Conservation (phyloP, 2,329 filamentous ascomycete genomes). For the Stemphylium beticola region DNA sequence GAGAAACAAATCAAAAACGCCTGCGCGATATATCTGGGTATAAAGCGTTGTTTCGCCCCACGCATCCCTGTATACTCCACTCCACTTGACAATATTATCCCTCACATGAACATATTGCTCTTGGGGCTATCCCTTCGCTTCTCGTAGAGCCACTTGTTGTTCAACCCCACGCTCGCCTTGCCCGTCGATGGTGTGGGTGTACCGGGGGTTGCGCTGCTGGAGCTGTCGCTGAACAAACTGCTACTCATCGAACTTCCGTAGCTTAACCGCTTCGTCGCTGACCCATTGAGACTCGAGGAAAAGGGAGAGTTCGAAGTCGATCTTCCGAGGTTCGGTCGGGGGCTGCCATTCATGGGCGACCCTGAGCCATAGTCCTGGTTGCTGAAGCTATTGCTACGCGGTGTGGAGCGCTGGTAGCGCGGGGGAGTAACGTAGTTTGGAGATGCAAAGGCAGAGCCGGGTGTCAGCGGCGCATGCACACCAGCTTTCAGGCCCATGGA, state of each 20-base stretch:
- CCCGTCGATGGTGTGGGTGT: constrained; percentile 68
- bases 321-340: constrained; percentile 40
- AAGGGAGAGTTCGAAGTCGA: constrained; percentile 53
- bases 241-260: constrained; percentile 59
- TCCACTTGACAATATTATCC: not conserved
- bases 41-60: constrained; percentile 29
- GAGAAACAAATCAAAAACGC: constrained; percentile 18
- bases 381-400: constrained; percentile 64
- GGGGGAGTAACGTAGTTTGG: constrained; percentile 81
- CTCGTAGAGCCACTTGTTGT: constrained; percentile 95
- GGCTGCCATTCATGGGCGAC: constrained; percentile 66
- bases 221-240: constrained; percentile 41
- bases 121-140: constrained; percentile 66
- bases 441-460: constrained; percentile 59
- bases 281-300: constrained; percentile 59
- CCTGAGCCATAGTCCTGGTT: constrained; percentile 53
- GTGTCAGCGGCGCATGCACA: constrained; percentile 62
- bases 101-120: constrained; percentile 39
- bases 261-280: constrained; percentile 64
- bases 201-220: constrained; percentile 58
- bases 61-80: constrained; percentile 1
- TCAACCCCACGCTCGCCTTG: constrained; percentile 76
- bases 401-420: constrained; percentile 79
- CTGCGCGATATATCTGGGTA: constrained; percentile 43
- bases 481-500: constrained; percentile 80